Conservation (phyloP, 371 early-diverging fungal genomes). For the Haplosporangium sp. region DNA sequence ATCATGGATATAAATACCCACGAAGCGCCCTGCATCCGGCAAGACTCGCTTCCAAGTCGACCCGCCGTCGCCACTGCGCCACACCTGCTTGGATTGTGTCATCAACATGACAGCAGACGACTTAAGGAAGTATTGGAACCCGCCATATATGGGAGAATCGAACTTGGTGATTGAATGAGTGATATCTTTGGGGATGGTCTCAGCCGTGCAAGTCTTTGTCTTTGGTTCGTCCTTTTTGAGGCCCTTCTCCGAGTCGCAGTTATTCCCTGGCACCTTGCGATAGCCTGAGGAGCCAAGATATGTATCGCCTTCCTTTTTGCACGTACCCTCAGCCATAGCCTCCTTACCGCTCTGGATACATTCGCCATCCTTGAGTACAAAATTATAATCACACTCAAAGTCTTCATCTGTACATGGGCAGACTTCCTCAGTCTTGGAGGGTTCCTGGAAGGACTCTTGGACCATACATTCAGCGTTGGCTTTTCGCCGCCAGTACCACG, state of each 20-base stretch:
- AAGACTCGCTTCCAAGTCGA: constrained; percentile 67
- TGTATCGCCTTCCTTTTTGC: constrained; percentile 66
- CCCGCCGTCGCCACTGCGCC: constrained; percentile 74
- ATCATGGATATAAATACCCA: constrained; percentile 62
- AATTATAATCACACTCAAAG: constrained; percentile 94
- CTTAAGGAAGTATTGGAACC: constrained; percentile 33
- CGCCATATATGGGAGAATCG: constrained; percentile 14
- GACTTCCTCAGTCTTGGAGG: constrained; percentile 61
- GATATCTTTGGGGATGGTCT: constrained; percentile 41
- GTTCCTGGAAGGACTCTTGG: constrained; percentile 71
- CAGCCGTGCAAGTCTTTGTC: constrained; percentile 69
- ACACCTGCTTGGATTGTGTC: constrained; percentile 67
- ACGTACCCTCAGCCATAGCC: constrained; percentile 63
- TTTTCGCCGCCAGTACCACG: constrained; percentile 78
- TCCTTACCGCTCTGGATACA: constrained; percentile 71
- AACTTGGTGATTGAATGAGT: constrained; percentile 33
- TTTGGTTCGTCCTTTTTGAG: constrained; percentile 71
- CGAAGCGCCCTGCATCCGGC: constrained; percentile 54
- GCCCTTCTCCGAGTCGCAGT: constrained; percentile 67
- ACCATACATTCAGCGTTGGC: constrained; percentile 83
- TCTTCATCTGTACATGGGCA: constrained; percentile 88
- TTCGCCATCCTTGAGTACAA: constrained; percentile 66
- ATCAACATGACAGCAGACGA: constrained; percentile 63
- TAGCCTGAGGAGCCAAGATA: constrained; percentile 90
- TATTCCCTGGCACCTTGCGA: constrained; percentile 86